A percentile compares a stretch with the other conserved stretches of the same genome.
Conservation (phyloP, 2,329 filamentous ascomycete species). For the Arthrobotrys iridis region DNA sequence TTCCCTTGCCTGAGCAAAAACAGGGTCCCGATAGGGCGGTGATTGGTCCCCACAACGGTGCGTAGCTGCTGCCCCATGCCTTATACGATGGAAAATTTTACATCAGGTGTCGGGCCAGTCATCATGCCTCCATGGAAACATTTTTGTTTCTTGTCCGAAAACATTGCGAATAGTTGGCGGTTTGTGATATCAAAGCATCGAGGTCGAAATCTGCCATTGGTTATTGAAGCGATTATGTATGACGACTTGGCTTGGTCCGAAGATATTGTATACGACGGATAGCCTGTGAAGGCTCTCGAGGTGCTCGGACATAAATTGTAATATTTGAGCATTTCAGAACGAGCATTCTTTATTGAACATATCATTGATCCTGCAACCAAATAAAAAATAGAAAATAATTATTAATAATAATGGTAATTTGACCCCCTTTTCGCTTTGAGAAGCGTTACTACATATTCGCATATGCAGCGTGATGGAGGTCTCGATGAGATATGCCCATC, state of each 20-base stretch:
- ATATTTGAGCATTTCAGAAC: background rate
- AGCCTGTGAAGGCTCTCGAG: background rate
- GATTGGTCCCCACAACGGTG: conserved; percentile 16
- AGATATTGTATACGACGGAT: background rate
- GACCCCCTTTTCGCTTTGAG: conserved; percentile 1
- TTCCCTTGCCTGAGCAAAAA: conserved; percentile 26
- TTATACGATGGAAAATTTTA: conserved; percentile 25
- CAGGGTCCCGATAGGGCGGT: conserved; percentile 26
- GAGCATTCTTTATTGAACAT: background rate
- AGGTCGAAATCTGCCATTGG: background rate
- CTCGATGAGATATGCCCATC: background rate
- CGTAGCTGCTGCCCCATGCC: conserved; percentile 16
- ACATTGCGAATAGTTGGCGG: conserved; percentile 1
- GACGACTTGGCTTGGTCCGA: conserved; percentile 7
- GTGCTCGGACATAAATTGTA: conserved; percentile 1
- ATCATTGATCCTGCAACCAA: no score
- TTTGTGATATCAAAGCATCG: conserved; percentile 29
- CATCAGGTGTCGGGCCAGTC: conserved; percentile 12
- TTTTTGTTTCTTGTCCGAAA: background rate
- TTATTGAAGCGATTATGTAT: no score
- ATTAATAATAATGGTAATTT: no score
- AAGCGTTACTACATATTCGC: no score
- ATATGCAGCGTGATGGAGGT: conserved; percentile 11
- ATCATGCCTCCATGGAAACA: background rate
- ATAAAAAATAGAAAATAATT: no score